Percentiles rank a stretch among this genome's conserved stretches.
Evolutionary conservation across 768 basidiomycete genomes (phyloP).

Genomic region (Boletus rufocinnamomeus): DNA sequence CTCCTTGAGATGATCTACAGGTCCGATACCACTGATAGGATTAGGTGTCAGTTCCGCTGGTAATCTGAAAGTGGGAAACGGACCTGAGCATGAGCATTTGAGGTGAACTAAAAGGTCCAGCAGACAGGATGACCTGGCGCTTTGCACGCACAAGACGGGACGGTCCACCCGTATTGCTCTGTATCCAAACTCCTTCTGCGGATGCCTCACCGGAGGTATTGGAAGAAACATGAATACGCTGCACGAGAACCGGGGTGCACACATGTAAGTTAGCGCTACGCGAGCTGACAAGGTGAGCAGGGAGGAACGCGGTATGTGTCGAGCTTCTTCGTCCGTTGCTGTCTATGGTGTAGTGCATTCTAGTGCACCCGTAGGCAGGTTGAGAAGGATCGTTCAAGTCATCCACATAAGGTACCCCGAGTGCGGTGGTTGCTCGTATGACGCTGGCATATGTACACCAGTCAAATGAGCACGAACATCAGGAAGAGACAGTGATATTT

Average conservation of each 20-base stretch:
- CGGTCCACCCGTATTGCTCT: neutral
- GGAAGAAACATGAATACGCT: neutral
- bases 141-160: neutral
- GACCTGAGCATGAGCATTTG: neutral
- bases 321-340: neutral
- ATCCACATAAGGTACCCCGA: neutral
- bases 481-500: neutral
- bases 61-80: neutral
- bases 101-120: neutral
- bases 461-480: too few species aligned
- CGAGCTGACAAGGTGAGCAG: neutral
- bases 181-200: neutral
- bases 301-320: neutral
- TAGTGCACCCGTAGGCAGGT: neutral
- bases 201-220: neutral
- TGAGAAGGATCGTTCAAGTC: neutral
- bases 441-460: neutral
- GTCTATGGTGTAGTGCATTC: neutral
- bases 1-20: neutral
- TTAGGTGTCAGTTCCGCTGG: neutral
- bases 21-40: neutral
- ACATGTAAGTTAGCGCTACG: neutral
- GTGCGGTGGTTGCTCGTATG: neutral
- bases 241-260: neutral
- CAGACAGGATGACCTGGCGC: neutral